Percentiles rank a stretch among this genome's conserved stretches.
These are phyloP conservation scores for Hexamita inflata DNA, from an alignment of 208 protist species.

Conservation along the genomic window DNA sequence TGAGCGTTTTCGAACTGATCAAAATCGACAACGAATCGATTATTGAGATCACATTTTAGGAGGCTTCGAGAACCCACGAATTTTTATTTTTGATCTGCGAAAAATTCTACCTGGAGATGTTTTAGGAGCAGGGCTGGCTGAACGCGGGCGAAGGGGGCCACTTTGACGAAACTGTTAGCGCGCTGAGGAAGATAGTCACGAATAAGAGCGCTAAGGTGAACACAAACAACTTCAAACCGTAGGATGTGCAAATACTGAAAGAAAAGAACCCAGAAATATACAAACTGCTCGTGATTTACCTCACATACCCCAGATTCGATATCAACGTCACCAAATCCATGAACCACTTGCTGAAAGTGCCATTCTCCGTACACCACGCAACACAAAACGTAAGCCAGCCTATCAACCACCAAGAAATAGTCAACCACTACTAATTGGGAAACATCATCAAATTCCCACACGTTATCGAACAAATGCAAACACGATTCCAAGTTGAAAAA, in stretches of 20 bases:
- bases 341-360: constrained; percentile 25
- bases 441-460: too few species aligned
- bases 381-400: too few species aligned
- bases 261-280: background rate
- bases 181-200: background rate
- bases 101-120: constrained; percentile 14
- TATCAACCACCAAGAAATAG: too few species aligned
- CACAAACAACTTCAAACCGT: background rate
- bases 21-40: background rate
- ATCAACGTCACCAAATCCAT: constrained; percentile 1
- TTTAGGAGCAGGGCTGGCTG: constrained; percentile 10
- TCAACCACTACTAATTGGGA: too few species aligned
- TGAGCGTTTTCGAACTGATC: background rate
- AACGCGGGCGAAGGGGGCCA: background rate
- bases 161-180: too few species aligned
- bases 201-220: background rate
- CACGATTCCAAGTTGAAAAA: too few species aligned
- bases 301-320: constrained; percentile 22
- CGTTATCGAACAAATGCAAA: too few species aligned
- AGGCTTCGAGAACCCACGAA: too few species aligned
- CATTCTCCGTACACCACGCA: constrained; percentile 24
- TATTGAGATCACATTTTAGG: background rate
- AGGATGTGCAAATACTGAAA: background rate
- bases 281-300: background rate
- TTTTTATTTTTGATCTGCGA: constrained; percentile 9